Conservation (phyloP, 164 flowering plant genomes). For the Umbilicus rupestris region DNA sequence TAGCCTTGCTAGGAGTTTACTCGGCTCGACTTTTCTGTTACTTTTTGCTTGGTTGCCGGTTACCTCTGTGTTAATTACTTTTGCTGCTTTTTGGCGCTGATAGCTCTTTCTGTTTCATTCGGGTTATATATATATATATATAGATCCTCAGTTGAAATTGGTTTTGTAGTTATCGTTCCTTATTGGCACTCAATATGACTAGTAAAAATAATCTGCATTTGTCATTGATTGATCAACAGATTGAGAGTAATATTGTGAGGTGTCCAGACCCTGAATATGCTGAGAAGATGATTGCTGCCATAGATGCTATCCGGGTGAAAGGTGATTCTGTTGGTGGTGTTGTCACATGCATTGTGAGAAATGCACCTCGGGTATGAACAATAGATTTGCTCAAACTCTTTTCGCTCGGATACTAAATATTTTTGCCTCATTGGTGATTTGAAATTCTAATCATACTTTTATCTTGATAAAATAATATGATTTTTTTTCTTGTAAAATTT, state of each 20-base stretch:
- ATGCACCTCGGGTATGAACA: slow-evolving; percentile 73
- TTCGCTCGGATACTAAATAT: too few relatives aligned
- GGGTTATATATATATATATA: too few relatives aligned
- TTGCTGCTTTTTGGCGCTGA: background rate
- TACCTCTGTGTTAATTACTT: background rate
- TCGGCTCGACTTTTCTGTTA: background rate
- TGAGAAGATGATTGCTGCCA: slow-evolving; percentile 91
- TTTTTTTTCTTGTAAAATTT: background rate
- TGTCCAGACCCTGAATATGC: slow-evolving; percentile 97
- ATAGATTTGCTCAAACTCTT: background rate
- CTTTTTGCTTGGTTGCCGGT: background rate
- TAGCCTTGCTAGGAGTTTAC: background rate
- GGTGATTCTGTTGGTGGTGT: slow-evolving; percentile 99
- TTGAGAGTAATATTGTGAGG: slow-evolving; percentile 87
- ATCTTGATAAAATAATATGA: background rate
- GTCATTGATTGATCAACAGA: slow-evolving; percentile 28
- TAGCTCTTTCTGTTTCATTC: background rate
- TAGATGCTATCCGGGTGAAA: slow-evolving; percentile 71
- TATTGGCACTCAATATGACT: too few relatives aligned
- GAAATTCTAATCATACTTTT: background rate
- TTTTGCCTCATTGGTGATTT: background rate
- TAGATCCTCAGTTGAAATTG: too few relatives aligned
- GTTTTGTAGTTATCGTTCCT: too few relatives aligned
- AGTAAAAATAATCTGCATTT: background rate
- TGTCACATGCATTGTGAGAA: slow-evolving; percentile 88